Base-by-base conservation (phyloP, 1,284 basidiomycete genomes). In the Xerocomus nothofagi region DNA sequence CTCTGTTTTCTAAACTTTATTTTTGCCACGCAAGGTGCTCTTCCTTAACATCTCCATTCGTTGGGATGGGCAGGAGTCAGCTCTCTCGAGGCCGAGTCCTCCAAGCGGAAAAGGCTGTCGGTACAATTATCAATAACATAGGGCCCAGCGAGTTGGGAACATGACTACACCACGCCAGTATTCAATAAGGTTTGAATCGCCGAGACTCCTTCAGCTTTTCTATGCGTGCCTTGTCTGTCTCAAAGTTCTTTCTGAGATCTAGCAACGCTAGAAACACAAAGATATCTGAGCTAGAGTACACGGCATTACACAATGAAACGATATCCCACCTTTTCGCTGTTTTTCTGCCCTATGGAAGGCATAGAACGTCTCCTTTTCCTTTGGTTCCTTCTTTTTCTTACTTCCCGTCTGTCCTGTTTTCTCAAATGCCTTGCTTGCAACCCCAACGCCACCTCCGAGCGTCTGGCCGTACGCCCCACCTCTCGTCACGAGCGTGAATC, bases 391-490 rank as follows among this genome's bases (percentile, higher is more conserved):
- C 72, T 84, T 85, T 57, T 77, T 75, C 54, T 64, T 73, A 68
- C 53, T 72, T 70, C 34, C 75, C 30, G 78, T 78, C 59, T 80
- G 77, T 42, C 81, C 75, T 30, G 77, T 75, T 66, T 77, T 69
- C 70, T 84, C 80, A 73, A 91, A 91, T 45, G 71, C 70, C 65
- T 88, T 87, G 63, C 78, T 88, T 23, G 90, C 89, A 26, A 93
- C 87, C 3, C 75, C 80, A 17, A 91, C 86, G 1, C 87, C 88
- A 9, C 89, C 89, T 29, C 89, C 90, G 3, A 90, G 71, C 0
- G 91, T 91, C 61, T 91, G 79, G 3, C 93, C 92, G 62, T 93
- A 93, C 23, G 87, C 86, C 7, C 93, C 93, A 9, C 91, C 90
- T 26, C 92, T 78, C 21, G 87, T 89, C 26, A 96, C 93, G 10